phyloP scores from a whole-genome alignment of 208 protist genomes.

The Acanthamoeba lenticulata region DNA sequence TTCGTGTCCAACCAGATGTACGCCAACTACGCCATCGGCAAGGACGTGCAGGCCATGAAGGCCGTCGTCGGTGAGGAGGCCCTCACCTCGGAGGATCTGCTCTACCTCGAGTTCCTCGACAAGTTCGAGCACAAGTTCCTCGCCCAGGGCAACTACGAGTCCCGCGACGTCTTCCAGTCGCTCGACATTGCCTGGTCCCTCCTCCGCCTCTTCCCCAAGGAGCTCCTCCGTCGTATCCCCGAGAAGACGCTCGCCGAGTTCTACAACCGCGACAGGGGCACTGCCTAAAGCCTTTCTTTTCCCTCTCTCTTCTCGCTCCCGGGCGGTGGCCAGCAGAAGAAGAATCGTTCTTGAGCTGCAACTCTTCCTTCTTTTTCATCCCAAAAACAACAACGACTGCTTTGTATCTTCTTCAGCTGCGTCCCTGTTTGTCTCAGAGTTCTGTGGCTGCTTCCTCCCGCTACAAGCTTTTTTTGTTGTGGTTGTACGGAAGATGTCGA shows the following conservation, averaged over 20 bases:
- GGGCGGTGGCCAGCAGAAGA: no score
- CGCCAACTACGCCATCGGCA: constrained; percentile 99
- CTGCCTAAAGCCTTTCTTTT: no score
- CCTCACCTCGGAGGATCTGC: constrained; percentile 97
- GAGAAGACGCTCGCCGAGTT: constrained; percentile 95
- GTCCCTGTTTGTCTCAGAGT: no score
- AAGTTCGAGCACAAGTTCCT: constrained; percentile 99
- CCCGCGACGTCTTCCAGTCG: constrained; percentile 98
- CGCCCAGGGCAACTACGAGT: constrained; percentile 95
- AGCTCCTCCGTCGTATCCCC: constrained; percentile 98
- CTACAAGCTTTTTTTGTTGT: no score
- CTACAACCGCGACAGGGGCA: constrained; percentile 86
- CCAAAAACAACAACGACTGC: no score
- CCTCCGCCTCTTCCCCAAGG: constrained; percentile 97
- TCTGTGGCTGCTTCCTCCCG: no score
- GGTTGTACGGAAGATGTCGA: no score
- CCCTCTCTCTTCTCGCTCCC: no score
- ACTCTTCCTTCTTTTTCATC: no score
- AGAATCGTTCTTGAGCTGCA: no score
- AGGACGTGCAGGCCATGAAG: constrained; percentile 99
- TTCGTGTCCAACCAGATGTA: constrained; percentile 99
- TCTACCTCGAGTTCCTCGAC: constrained; percentile 99
- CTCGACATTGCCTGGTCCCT: constrained; percentile 99
- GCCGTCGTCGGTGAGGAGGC: constrained; percentile 99
- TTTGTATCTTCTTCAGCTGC: no score